A percentile compares a stretch with the other conserved stretches of the same genome.
phyloP scores from a whole-genome alignment of 345 rosid genomes.

The Theobroma cacao region DNA sequence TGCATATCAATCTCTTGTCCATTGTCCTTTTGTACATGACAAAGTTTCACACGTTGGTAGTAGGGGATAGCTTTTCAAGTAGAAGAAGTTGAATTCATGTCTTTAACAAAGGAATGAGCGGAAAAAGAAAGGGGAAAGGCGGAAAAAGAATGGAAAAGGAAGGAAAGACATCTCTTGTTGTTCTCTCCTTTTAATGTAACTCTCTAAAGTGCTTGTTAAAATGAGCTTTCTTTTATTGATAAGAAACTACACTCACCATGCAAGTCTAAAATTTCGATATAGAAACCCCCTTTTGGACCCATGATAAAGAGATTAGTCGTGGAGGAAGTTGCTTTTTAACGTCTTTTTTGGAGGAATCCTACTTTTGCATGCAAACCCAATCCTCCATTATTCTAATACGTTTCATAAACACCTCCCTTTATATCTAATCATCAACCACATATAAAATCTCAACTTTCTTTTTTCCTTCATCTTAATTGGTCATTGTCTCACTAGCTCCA shows the following conservation, averaged over 20 bases:
- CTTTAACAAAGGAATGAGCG: constrained; percentile 29
- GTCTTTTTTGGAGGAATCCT: constrained; percentile 25
- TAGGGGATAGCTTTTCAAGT: constrained; percentile 22
- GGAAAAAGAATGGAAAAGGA: neutral
- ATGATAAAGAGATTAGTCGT: constrained; percentile 15
- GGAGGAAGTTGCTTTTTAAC: constrained; percentile 36
- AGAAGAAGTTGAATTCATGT: constrained; percentile 35
- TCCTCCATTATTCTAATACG: constrained; percentile 17
- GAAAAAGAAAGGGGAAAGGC: neutral
- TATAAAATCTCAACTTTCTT: constrained; percentile 12
- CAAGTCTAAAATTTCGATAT: constrained; percentile 22
- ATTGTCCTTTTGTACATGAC: constrained; percentile 15
- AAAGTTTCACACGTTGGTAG: constrained; percentile 24
- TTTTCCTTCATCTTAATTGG: constrained; percentile 26
- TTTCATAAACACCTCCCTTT: constrained; percentile 23
- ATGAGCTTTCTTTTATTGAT: constrained; percentile 37
- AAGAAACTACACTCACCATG: constrained; percentile 26
- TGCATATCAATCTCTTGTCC: neutral
- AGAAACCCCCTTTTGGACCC: constrained; percentile 29
- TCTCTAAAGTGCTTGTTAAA: constrained; percentile 42
- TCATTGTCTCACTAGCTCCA: constrained; percentile 23
- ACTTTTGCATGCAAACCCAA: constrained; percentile 53
- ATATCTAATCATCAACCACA: constrained; percentile 21
- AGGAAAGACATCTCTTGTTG: constrained; percentile 44
- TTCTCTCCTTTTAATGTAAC: constrained; percentile 55